phyloP scores from a whole-genome alignment of 768 basidiomycete species.

The Collybia sp. region DNA sequence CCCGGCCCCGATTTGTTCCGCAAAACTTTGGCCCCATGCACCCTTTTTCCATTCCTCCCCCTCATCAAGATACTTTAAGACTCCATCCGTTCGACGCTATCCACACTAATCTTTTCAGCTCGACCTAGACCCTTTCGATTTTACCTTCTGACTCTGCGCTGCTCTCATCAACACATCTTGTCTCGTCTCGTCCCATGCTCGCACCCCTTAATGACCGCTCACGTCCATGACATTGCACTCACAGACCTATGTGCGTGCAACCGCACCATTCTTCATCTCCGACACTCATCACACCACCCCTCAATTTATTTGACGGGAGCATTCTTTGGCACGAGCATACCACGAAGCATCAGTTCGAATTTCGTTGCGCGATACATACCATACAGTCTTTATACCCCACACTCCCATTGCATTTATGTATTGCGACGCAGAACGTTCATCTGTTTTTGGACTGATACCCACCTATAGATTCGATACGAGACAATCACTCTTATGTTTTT shows the following conservation, averaged over 20 bases:
- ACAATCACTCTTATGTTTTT: conserved; percentile 18
- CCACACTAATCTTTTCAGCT: conserved; percentile 12
- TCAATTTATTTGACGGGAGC: not conserved
- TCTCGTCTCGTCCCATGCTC: conserved; percentile 37
- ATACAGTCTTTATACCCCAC: conserved; percentile 6
- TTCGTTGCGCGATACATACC: conserved; percentile 52
- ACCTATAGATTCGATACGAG: conserved; percentile 21
- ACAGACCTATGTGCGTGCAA: conserved; percentile 4
- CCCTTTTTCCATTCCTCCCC: conserved; percentile 1
- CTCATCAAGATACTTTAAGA: not conserved
- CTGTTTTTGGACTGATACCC: conserved; percentile 25
- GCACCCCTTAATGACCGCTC: conserved; percentile 39
- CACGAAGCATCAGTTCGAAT: conserved; percentile 12
- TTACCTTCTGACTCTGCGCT: conserved; percentile 38
- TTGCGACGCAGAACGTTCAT: conserved; percentile 20
- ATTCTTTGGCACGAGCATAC: conserved; percentile 6
- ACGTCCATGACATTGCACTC: conserved; percentile 29
- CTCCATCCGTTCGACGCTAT: too few species aligned
- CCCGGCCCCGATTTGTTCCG: too few species aligned
- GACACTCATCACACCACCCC: not conserved
- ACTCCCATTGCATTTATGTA: conserved; percentile 10
- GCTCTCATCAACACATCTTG: conserved; percentile 49
- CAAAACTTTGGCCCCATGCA: not conserved
- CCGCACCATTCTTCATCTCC: conserved; percentile 1
- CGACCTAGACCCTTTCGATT: conserved; percentile 25